Evolutionary conservation across 2,329 filamentous ascomycete genomes (phyloP).

Genomic region (Helotiales sp.): DNA sequence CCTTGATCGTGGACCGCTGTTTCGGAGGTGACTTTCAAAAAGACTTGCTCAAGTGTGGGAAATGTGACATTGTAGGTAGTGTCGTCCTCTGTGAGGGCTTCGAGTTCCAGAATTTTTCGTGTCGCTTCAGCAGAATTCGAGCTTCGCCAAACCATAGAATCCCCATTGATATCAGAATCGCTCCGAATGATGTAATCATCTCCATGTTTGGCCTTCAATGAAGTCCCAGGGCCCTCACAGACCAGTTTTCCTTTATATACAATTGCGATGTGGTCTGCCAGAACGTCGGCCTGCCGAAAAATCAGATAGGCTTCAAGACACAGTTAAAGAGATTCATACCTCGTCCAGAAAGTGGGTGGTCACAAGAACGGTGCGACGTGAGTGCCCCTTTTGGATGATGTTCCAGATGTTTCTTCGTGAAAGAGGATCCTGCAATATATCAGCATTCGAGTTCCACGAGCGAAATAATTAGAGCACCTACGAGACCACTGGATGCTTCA

Average conservation of each 20-base stretch:
- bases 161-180: constrained; percentile 22
- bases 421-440: constrained; percentile 55
- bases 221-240: constrained; percentile 65
- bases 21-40: constrained; percentile 67
- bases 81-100: constrained; percentile 54
- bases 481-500: constrained; percentile 66
- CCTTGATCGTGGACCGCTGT: constrained; percentile 41
- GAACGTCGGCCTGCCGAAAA: constrained; percentile 56
- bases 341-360: constrained; percentile 74
- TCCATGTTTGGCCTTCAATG: constrained; percentile 64
- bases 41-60: constrained; percentile 70
- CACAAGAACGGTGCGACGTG: constrained; percentile 63
- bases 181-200: constrained; percentile 56
- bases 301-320: constrained; percentile 5
- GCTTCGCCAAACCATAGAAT: constrained; percentile 28
- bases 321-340: constrained; percentile 8
- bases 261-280: constrained; percentile 69
- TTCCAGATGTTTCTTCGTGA: constrained; percentile 71
- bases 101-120: constrained; percentile 58
- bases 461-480: constrained; percentile 3
- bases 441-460: constrained; percentile 1
- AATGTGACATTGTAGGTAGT: constrained; percentile 64
- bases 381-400: constrained; percentile 66
- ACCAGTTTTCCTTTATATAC: constrained; percentile 67
- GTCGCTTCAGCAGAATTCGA: constrained; percentile 59